These are phyloP conservation scores for Scortechinia acanthostroma DNA, from an alignment of 2,329 filamentous ascomycete species.

Conservation along the genomic window DNA sequence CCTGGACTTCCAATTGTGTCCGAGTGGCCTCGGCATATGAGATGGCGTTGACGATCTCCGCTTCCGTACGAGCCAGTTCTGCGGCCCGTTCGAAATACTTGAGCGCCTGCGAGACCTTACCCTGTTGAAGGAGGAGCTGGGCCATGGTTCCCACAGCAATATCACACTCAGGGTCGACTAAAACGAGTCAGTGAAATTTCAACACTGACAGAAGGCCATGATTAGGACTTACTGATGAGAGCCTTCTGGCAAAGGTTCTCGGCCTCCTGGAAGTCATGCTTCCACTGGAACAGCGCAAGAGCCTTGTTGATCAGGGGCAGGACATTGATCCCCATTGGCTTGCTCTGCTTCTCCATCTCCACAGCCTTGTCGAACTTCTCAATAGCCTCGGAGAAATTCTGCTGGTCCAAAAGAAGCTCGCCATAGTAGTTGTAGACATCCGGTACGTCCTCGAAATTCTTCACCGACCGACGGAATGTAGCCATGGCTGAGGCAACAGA, in stretches of 20 bases:
- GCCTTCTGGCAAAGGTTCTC: conserved; percentile 97
- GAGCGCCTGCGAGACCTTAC: conserved; percentile 89
- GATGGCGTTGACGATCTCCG: conserved; percentile 90
- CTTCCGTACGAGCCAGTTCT: conserved; percentile 86
- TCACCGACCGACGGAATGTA: conserved; percentile 92
- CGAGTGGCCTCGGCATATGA: conserved; percentile 95
- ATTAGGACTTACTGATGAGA: conserved; percentile 70
- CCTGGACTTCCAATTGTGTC: conserved; percentile 86
- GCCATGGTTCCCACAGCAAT: conserved; percentile 99
- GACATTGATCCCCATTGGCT: conserved; percentile 94
- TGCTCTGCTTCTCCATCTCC: conserved; percentile 92
- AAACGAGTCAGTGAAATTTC: conserved; percentile 3
- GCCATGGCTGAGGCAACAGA: conserved; percentile 97
- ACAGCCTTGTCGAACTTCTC: conserved; percentile 98
- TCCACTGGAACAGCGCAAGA: conserved; percentile 94
- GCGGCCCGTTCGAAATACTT: conserved; percentile 96
- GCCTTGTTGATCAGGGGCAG: conserved; percentile 98
- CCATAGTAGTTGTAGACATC: conserved; percentile 99
- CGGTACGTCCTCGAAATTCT: conserved; percentile 93
- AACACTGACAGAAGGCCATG: conserved; percentile 8
- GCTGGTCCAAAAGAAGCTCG: conserved; percentile 90
- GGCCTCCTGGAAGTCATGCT: conserved; percentile 88
- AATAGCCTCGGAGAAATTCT: conserved; percentile 89
- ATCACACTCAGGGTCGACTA: conserved; percentile 96
- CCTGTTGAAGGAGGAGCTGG: conserved; percentile 91